phyloP scores from a whole-genome alignment of 345 rosid species.

The Barbarea vulgaris region DNA sequence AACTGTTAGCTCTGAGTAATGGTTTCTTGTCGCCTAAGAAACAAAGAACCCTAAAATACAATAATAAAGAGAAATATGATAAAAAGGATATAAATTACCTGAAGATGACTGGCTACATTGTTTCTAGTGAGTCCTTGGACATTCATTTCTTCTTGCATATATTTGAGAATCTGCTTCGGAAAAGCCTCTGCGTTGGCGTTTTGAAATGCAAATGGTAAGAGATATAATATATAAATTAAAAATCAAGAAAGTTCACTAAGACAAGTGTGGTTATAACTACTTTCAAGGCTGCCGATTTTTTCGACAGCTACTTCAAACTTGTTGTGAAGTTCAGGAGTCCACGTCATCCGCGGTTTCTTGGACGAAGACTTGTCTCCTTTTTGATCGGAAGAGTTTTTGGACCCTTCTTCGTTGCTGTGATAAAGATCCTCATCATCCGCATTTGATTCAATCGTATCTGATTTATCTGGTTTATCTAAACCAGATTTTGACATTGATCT shows the following conservation, averaged over 20 bases:
- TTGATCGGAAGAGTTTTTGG: not conserved
- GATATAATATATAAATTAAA: not conserved
- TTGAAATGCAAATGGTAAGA: not conserved
- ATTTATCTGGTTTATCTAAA: slow-evolving; percentile 6
- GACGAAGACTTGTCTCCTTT: not conserved
- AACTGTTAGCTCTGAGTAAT: slow-evolving; percentile 7
- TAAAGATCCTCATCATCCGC: not conserved
- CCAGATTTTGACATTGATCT: not conserved
- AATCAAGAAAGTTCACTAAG: not conserved
- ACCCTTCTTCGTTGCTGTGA: slow-evolving; percentile 21
- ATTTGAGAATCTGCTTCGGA: slow-evolving; percentile 34
- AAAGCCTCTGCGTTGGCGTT: slow-evolving; percentile 8
- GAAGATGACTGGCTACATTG: slow-evolving; percentile 37
- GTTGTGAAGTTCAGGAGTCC: slow-evolving; percentile 33
- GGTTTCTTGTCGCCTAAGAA: not conserved
- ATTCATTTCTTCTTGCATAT: slow-evolving; percentile 17
- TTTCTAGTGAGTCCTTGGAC: slow-evolving; percentile 23
- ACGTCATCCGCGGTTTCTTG: slow-evolving; percentile 33
- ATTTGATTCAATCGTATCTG: not conserved
- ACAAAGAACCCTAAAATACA: not conserved
- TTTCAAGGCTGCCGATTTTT: not conserved
- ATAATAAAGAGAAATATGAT: not conserved
- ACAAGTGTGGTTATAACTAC: slow-evolving; percentile 9
- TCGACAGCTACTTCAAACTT: slow-evolving; percentile 11
- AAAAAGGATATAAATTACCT: slow-evolving; percentile 5